Conservation (phyloP, 192 early-diverging fungal species). For the Dissophora globulifera region DNA sequence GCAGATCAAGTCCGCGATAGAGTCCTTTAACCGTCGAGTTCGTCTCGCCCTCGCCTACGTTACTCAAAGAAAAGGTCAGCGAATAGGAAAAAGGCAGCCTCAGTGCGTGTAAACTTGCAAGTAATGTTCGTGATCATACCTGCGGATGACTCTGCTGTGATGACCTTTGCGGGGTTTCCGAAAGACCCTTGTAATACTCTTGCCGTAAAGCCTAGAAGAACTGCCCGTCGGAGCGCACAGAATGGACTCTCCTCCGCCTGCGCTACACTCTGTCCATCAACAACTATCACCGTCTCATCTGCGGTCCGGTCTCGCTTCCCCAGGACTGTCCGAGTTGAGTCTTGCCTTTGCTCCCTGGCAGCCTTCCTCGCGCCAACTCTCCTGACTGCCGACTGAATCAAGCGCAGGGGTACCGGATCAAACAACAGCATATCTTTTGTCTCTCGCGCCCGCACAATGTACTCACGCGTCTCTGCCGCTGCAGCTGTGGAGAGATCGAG, state of each 20-base stretch:
- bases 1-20: slow-evolving; percentile 18
- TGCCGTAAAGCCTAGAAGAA: slow-evolving; percentile 19
- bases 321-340: too few species aligned
- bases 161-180: slow-evolving; percentile 5
- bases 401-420: slow-evolving; percentile 20
- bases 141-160: too few species aligned
- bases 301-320: slow-evolving; percentile 10
- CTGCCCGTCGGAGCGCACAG: slow-evolving; percentile 12
- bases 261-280: slow-evolving; percentile 18
- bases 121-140: too few species aligned
- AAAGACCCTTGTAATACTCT: background rate
- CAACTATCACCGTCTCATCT: slow-evolving; percentile 4
- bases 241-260: slow-evolving; percentile 27
- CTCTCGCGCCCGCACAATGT: background rate
- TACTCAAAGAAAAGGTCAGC: background rate
- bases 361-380: background rate
- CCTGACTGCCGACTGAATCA: slow-evolving; percentile 13
- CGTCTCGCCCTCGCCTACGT: background rate
- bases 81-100: background rate
- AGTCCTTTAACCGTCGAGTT: slow-evolving; percentile 6
- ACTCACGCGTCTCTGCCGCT: background rate
- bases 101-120: too few species aligned
- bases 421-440: slow-evolving; percentile 34
- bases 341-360: background rate
- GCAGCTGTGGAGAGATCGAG: background rate